Percentiles rank a stretch among this genome's conserved stretches.
phyloP scores from a whole-genome alignment of 2,329 filamentous ascomycete genomes.

The Atkinsonella texensis region DNA sequence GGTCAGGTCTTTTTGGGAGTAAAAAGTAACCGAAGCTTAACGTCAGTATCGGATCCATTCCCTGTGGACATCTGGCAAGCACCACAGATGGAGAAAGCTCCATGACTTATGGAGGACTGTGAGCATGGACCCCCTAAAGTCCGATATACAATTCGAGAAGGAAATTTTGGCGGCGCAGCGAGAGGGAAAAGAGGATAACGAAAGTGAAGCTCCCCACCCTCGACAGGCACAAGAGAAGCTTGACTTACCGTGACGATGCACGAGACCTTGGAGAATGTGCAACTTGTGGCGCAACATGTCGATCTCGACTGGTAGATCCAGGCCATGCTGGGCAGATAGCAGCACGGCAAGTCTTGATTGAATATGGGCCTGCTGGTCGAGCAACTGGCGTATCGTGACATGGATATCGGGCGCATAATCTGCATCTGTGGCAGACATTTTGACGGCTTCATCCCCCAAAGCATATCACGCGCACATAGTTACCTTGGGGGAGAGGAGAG shows the following conservation, averaged over 20 bases:
- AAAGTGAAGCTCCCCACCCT: neutral
- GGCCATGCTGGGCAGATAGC: constrained; percentile 34
- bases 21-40: neutral
- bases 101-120: too few species aligned
- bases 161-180: neutral
- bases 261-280: constrained; percentile 35
- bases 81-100: too few species aligned
- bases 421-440: constrained; percentile 6
- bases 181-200: neutral
- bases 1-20: constrained; percentile 13
- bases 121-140: neutral
- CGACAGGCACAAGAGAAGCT: constrained; percentile 2
- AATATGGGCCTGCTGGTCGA: constrained; percentile 41
- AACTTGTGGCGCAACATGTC: constrained; percentile 45
- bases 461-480: constrained; percentile 4
- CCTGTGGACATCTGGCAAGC: too few species aligned
- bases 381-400: constrained; percentile 24
- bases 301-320: constrained; percentile 36
- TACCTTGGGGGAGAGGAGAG: neutral
- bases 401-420: constrained; percentile 14
- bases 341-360: constrained; percentile 37
- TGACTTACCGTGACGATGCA: constrained; percentile 35
- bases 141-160: neutral
- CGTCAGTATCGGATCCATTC: constrained; percentile 3
- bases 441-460: constrained; percentile 5